Conservation (phyloP, 176 grass and related monocot species). For the Phyllostachys edulis region DNA sequence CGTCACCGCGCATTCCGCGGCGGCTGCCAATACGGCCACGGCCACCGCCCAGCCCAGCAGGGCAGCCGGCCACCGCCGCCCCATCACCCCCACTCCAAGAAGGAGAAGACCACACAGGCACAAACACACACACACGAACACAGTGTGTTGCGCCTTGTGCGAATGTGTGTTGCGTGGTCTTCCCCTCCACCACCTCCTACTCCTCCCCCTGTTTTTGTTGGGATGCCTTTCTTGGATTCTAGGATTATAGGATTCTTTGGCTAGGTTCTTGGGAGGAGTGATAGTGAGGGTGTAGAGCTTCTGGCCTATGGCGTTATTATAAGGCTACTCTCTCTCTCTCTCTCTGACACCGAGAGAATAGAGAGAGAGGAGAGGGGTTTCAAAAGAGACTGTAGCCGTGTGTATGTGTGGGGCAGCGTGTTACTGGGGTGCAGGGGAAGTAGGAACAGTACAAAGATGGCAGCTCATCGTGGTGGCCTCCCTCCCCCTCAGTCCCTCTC, state of each 20-base stretch:
- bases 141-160: not conserved
- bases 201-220: conserved; percentile 5
- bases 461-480: conserved; percentile 30
- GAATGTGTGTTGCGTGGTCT: conserved; percentile 28
- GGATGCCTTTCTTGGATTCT: conserved; percentile 43
- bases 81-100: conserved; percentile 29
- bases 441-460: conserved; percentile 37
- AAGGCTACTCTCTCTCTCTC: not conserved
- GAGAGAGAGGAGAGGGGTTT: not conserved
- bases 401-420: conserved; percentile 18
- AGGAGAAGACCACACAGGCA: conserved; percentile 14
- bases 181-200: not conserved
- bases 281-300: conserved; percentile 35
- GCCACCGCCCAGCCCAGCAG: conserved; percentile 38
- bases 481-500: too few relatives aligned
- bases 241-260: conserved; percentile 58
- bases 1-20: conserved; percentile 64
- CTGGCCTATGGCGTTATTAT: conserved; percentile 40
- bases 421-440: not conserved
- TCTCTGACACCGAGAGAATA: not conserved
- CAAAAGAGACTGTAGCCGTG: not conserved
- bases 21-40: conserved; percentile 28
- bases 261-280: conserved; percentile 44
- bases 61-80: conserved; percentile 36
- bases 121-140: not conserved